Evolutionary conservation across 345 rosid genomes (phyloP), one percentile per base, ranked within the genome.

Genomic region (Eutrema yunnanense): DNA sequence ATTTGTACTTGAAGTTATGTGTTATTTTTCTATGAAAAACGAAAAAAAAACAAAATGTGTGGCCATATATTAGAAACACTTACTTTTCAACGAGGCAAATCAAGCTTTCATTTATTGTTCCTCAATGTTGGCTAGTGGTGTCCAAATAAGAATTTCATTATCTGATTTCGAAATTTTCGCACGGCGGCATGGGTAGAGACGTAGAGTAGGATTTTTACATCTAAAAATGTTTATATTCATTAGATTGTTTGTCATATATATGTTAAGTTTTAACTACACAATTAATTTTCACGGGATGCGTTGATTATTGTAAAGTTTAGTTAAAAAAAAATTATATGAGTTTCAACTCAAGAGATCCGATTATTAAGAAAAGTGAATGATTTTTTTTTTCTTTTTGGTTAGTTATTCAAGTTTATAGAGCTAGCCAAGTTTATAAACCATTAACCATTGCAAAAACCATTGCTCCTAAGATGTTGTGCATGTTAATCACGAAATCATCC

Each of bases 131-230:
- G 72, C 65, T 48, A 73, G 67, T 73, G 72, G 44, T 73, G 66
- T 65, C 72, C 72, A 65, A 73, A 57, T 73, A 57, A 55, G 58
- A 73, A 56, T 47, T 43, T 53, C 72, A 65, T 73, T 73, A 73
- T 65, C 53, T 16, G 29, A 46, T 37, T 54, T 54, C 54, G 6
- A 3, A 2, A 7, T 30, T 42, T 57, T 65, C 34, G 27, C 51
- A 49, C 59, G 50, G 8, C 26, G 26, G 26, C 26, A 22, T 22
- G 26, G 59, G 51, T 49, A 7, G 19, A 19, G 22, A 19, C 22
- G 22, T 19, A 19, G 22, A 46, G 14, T 69, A 69, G 9, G 62
- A 19, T 67, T n/a, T 67, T 54, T 54, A n/a, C 12, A 32, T 38
- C 2, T 43, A 32, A 0, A 27, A 2, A 16, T 13, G 2, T 16